Evolutionary conservation across 495 filamentous ascomycete genomes (phyloP).

Genomic region (Trichoderma gamsii): DNA sequence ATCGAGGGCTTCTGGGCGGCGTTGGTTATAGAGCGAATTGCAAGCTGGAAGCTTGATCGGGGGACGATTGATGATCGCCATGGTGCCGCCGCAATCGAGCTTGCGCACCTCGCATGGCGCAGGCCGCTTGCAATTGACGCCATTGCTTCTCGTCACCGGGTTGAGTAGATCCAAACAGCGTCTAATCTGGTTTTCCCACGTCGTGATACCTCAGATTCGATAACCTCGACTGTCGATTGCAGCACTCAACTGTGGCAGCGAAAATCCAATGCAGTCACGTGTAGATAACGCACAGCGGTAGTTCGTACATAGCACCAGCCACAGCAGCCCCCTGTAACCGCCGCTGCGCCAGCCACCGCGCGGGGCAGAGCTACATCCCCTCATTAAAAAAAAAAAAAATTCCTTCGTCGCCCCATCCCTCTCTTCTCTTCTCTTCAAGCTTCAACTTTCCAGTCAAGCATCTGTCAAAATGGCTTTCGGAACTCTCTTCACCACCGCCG

Average conservation of each 20-base stretch:
- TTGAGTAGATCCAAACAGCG: not conserved
- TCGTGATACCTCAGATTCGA: conserved; percentile 7
- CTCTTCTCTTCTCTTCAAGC: conserved; percentile 19
- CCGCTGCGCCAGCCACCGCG: conserved; percentile 17
- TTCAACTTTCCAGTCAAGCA: conserved; percentile 14
- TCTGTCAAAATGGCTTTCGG: conserved; percentile 78
- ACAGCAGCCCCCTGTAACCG: conserved; percentile 19
- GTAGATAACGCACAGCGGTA: not conserved
- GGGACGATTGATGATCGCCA: not conserved
- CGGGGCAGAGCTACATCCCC: not conserved
- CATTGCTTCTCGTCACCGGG: not conserved
- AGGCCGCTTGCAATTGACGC: conserved; percentile 14
- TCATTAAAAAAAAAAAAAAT: conserved; percentile 16
- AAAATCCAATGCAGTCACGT: not conserved
- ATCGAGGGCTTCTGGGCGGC: conserved; percentile 23
- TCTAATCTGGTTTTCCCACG: not conserved
- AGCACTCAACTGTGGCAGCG: not conserved
- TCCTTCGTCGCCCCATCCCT: conserved; percentile 19
- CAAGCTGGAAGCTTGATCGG: conserved; percentile 1
- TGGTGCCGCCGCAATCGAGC: not conserved
- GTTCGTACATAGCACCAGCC: not conserved
- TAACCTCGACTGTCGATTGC: not conserved
- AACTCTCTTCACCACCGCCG: conserved; percentile 85
- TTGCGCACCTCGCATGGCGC: conserved; percentile 12
- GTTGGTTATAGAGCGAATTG: conserved; percentile 26